Evolutionary conservation across 495 filamentous ascomycete species (phyloP).

Genomic region (Penicillium coprophilum): DNA sequence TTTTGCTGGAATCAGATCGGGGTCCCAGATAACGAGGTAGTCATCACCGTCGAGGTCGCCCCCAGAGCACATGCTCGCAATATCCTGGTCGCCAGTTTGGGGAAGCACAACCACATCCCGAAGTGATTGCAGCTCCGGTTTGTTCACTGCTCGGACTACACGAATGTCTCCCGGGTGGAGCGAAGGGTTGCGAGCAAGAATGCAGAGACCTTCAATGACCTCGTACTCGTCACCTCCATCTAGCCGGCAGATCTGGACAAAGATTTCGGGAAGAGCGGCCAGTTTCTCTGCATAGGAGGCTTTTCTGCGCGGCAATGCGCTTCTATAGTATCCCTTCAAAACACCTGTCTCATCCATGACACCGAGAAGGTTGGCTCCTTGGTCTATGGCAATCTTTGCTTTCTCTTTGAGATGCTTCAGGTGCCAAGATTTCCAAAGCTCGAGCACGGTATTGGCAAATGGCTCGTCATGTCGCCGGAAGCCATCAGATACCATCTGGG

Average conservation of each 20-base stretch:
- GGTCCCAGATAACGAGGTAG: slow-evolving; percentile 92
- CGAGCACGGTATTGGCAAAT: slow-evolving; percentile 72
- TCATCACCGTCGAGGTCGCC: slow-evolving; percentile 97
- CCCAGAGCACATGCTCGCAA: slow-evolving; percentile 92
- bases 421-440: slow-evolving; percentile 79
- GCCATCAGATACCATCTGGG: slow-evolving; percentile 71
- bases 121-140: slow-evolving; percentile 68
- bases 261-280: slow-evolving; percentile 75
- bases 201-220: slow-evolving; percentile 74
- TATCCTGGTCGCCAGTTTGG: slow-evolving; percentile 74
- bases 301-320: slow-evolving; percentile 22
- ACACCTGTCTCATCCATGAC: slow-evolving; percentile 80
- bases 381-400: slow-evolving; percentile 75
- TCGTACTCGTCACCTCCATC: slow-evolving; percentile 52
- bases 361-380: slow-evolving; percentile 87
- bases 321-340: slow-evolving; percentile 65
- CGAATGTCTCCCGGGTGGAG: slow-evolving; percentile 93
- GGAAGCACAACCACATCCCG: slow-evolving; percentile 86
- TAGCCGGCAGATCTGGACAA: slow-evolving; percentile 68
- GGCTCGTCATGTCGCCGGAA: slow-evolving; percentile 78
- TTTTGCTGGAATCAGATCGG: slow-evolving; percentile 64
- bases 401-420: slow-evolving; percentile 89
- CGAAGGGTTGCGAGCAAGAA: slow-evolving; percentile 89
- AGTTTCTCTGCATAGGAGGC: slow-evolving; percentile 36
- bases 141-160: slow-evolving; percentile 80